These are phyloP conservation scores for Beauveria caledonica DNA, from an alignment of 2,329 filamentous ascomycete species.

Conservation along the genomic window DNA sequence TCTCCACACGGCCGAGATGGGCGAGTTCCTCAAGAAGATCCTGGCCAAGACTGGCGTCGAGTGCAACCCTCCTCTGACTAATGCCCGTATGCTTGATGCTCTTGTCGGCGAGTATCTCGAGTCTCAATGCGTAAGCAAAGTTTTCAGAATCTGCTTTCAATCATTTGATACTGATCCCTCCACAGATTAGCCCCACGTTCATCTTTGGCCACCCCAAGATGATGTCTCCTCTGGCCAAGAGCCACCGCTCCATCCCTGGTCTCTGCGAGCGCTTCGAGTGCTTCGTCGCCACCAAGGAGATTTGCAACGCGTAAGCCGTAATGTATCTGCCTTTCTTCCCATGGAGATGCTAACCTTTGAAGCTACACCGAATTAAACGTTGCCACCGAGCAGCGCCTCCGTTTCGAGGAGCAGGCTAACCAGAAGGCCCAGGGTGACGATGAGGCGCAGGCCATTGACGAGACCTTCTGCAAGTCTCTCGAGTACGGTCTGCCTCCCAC, in stretches of 20 bases:
- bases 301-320: slow-evolving; percentile 63
- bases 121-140: slow-evolving; percentile 57
- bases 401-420: slow-evolving; percentile 81
- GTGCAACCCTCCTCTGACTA: slow-evolving; percentile 83
- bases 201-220: slow-evolving; percentile 57
- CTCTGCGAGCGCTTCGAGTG: slow-evolving; percentile 96
- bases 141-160: background rate
- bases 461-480: slow-evolving; percentile 85
- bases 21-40: slow-evolving; percentile 75
- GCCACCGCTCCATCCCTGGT: slow-evolving; percentile 71
- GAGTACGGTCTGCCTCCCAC: slow-evolving; percentile 91
- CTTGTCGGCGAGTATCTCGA: slow-evolving; percentile 92
- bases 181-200: slow-evolving; percentile 63
- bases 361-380: slow-evolving; percentile 86
- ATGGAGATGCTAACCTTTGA: background rate
- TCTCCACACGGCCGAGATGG: slow-evolving; percentile 82
- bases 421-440: slow-evolving; percentile 97
- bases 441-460: slow-evolving; percentile 91
- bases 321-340: background rate
- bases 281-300: slow-evolving; percentile 73
- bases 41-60: slow-evolving; percentile 87
- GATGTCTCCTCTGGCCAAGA: slow-evolving; percentile 93
- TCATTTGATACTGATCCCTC: background rate
- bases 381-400: slow-evolving; percentile 84
- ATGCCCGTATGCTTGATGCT: slow-evolving; percentile 93